Conservation (phyloP, 306 rosid genomes). For the Cicer pinnatifidum region DNA sequence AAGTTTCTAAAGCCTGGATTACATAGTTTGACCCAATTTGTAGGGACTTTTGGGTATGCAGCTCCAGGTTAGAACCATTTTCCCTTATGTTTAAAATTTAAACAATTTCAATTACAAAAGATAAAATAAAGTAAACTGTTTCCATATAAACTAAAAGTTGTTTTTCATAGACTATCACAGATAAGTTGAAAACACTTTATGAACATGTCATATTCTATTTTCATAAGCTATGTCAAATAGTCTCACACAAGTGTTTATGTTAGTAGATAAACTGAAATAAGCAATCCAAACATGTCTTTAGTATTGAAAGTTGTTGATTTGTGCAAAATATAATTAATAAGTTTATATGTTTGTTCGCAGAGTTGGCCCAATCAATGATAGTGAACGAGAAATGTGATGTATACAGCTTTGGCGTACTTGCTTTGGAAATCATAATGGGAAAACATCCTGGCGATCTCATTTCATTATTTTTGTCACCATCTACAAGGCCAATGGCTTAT, state of each 20-base stretch:
- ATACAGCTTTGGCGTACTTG: constrained; percentile 42
- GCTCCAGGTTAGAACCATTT: constrained; percentile 50
- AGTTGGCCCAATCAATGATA: constrained; percentile 34
- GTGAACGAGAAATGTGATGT: constrained; percentile 43
- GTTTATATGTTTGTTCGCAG: constrained; percentile 25
- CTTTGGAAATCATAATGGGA: constrained; percentile 41
- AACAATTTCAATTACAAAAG: background rate
- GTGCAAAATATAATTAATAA: background rate
- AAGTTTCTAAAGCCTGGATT: constrained; percentile 45
- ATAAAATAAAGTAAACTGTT: background rate
- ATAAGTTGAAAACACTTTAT: background rate
- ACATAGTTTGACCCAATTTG: constrained; percentile 38
- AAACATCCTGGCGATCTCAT: constrained; percentile 41
- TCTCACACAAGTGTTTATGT: background rate
- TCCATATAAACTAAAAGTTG: background rate
- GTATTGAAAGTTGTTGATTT: constrained; percentile 5
- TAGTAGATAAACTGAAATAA: too few species aligned
- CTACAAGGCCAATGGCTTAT: constrained; percentile 21
- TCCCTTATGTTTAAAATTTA: background rate
- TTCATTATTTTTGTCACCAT: constrained; percentile 37
- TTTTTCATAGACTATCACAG: background rate
- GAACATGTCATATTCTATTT: background rate
- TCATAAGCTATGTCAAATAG: background rate
- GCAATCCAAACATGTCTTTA: too few species aligned
- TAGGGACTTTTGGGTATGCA: constrained; percentile 45